phyloP scores from a whole-genome alignment of 2,329 filamentous ascomycete species.

The Colletotrichum falcatum region DNA sequence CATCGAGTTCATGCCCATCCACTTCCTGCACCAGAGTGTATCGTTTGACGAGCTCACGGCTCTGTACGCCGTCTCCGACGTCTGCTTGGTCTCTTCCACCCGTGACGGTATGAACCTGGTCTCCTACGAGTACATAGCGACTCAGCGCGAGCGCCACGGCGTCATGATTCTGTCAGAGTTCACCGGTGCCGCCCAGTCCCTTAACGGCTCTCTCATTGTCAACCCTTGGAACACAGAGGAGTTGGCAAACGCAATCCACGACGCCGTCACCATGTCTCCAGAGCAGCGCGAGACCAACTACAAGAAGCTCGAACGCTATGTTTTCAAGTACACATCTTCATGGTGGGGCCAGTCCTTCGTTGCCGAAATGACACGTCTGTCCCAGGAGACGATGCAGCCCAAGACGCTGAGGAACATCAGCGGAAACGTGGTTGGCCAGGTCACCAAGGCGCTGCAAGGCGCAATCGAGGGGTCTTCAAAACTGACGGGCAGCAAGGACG shows the following conservation, averaged over 20 bases:
- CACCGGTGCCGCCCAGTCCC: slow-evolving; percentile 91
- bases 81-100: slow-evolving; percentile 93
- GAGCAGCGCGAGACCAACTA: slow-evolving; percentile 90
- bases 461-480: slow-evolving; percentile 27
- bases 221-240: slow-evolving; percentile 99
- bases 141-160: slow-evolving; percentile 89
- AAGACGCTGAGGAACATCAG: slow-evolving; percentile 57
- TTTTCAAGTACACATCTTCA: slow-evolving; percentile 96
- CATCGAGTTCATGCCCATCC: slow-evolving; percentile 98
- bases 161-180: slow-evolving; percentile 97
- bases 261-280: slow-evolving; percentile 95
- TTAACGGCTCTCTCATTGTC: slow-evolving; percentile 93
- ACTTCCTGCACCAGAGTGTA: slow-evolving; percentile 97
- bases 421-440: slow-evolving; percentile 51
- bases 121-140: slow-evolving; percentile 97
- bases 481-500: slow-evolving; percentile 11
- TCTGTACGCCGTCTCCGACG: slow-evolving; percentile 91
- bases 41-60: slow-evolving; percentile 95
- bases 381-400: slow-evolving; percentile 51
- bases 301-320: slow-evolving; percentile 91
- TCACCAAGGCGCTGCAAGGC: slow-evolving; percentile 34
- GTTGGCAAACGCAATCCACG: slow-evolving; percentile 90
- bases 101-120: slow-evolving; percentile 99
- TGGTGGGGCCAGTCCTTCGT: slow-evolving; percentile 98
- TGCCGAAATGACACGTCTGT: slow-evolving; percentile 76